Evolutionary conservation across 352 stramenopile genomes (phyloP).

Genomic region (Pythium periplocum): DNA sequence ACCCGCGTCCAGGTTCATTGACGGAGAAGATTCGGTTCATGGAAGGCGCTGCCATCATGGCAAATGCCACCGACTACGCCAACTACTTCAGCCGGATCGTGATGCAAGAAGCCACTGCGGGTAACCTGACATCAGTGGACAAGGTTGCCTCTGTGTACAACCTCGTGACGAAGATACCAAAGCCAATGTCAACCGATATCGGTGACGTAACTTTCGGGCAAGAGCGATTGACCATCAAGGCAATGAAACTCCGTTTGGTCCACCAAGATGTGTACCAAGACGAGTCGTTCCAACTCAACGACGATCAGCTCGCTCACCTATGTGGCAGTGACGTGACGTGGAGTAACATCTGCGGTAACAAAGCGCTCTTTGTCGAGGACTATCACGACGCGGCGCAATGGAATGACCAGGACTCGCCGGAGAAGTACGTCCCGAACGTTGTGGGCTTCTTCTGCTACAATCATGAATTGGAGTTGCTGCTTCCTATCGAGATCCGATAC

Average conservation of each 20-base stretch:
- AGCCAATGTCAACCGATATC: neutral
- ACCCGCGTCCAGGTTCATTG: neutral
- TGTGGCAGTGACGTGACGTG: neutral
- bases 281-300: neutral
- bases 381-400: constrained; percentile 1
- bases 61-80: neutral
- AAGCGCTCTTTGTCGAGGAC: constrained; percentile 6
- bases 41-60: neutral
- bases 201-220: neutral
- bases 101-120: neutral
- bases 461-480: neutral
- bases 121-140: neutral
- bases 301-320: neutral
- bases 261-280: neutral
- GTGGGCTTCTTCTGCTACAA: constrained; percentile 10
- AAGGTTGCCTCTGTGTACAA: neutral
- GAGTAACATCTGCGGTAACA: neutral
- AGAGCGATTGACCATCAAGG: neutral
- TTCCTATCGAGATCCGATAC: constrained; percentile 5
- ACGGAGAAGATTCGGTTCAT: neutral
- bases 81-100: neutral
- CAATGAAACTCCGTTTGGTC: neutral
- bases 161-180: neutral
- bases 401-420: neutral
- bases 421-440: constrained; percentile 4